phyloP scores from a whole-genome alignment of 139 green algal genomes.

The Microglena sp. region DNA sequence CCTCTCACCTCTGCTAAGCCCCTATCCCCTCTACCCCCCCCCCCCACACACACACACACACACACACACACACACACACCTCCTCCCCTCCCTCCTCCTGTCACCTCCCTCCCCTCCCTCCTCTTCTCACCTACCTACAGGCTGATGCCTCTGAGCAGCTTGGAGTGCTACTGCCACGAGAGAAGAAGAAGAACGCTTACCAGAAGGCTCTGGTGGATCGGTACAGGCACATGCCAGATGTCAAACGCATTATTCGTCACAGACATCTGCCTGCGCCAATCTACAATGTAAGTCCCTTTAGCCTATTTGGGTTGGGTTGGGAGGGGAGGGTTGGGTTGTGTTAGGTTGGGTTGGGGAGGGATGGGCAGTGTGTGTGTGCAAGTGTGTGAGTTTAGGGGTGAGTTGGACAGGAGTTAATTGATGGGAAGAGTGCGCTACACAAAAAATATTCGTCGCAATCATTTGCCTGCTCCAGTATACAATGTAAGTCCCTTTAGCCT shows the following conservation, averaged over 20 bases:
- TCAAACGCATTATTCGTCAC: conserved; percentile 79
- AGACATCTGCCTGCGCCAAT: conserved; percentile 78
- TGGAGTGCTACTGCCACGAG: conserved; percentile 74
- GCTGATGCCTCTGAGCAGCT: conserved; percentile 79
- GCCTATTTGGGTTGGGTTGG: no score
- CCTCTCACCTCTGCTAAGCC: no score
- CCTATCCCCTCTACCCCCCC: background rate
- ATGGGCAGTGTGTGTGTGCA: background rate
- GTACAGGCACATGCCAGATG: conserved; percentile 92
- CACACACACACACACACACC: background rate
- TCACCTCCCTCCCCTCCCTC: background rate
- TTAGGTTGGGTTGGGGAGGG: no score
- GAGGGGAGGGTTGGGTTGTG: no score
- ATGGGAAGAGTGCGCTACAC: background rate
- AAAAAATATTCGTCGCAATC: background rate
- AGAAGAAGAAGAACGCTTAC: conserved; percentile 78
- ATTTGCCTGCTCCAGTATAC: no score
- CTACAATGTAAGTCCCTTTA: conserved; percentile 82
- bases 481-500: no score
- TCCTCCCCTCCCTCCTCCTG: background rate
- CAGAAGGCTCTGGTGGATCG: conserved; percentile 76
- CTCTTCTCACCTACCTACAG: conserved; percentile 19
- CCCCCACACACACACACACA: conserved; percentile 1
- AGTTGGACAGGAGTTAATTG: background rate
- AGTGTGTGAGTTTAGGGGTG: background rate